Conservation (phyloP, 768 basidiomycete genomes). For the Phanerodontia chrysosporium region DNA sequence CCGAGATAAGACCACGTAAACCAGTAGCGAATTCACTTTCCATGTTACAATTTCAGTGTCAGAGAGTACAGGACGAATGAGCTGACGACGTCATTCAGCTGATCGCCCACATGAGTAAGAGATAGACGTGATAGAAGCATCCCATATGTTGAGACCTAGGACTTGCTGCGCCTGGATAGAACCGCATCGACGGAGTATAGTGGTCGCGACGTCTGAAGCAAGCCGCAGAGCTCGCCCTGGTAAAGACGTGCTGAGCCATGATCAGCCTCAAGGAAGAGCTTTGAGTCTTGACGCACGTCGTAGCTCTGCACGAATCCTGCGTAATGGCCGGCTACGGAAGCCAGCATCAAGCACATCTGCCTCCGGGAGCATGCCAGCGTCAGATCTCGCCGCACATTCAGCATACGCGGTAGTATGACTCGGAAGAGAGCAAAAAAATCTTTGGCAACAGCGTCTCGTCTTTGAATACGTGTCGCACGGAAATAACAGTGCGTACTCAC, state of each 20-base stretch:
- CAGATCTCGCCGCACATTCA: too few species aligned
- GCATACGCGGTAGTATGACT: too few species aligned
- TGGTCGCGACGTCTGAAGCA: slow-evolving; percentile 11
- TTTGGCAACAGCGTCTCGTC: too few species aligned
- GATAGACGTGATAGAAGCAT: too few species aligned
- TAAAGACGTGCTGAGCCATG: slow-evolving; percentile 14
- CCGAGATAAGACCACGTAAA: too few species aligned
- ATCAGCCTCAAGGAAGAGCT: not conserved
- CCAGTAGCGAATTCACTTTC: too few species aligned
- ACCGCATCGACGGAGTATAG: not conserved
- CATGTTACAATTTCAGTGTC: slow-evolving; percentile 22
- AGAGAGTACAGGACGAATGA: slow-evolving; percentile 21
- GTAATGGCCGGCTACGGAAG: too few species aligned
- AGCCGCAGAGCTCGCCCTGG: slow-evolving; percentile 11
- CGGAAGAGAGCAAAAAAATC: too few species aligned
- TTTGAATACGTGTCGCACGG: too few species aligned
- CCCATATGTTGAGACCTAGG: slow-evolving; percentile 8
- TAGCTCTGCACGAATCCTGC: slow-evolving; percentile 10
- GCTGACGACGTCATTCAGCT: slow-evolving; percentile 23
- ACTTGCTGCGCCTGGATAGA: slow-evolving; percentile 8
- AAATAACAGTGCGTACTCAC: too few species aligned
- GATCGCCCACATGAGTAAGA: not conserved
- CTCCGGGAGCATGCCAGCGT: too few species aligned
- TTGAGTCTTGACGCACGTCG: slow-evolving; percentile 2
- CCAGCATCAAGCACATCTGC: too few species aligned